These are phyloP conservation scores for Epichloe sp. DNA, from an alignment of 2,329 filamentous ascomycete species.

Conservation along the genomic window DNA sequence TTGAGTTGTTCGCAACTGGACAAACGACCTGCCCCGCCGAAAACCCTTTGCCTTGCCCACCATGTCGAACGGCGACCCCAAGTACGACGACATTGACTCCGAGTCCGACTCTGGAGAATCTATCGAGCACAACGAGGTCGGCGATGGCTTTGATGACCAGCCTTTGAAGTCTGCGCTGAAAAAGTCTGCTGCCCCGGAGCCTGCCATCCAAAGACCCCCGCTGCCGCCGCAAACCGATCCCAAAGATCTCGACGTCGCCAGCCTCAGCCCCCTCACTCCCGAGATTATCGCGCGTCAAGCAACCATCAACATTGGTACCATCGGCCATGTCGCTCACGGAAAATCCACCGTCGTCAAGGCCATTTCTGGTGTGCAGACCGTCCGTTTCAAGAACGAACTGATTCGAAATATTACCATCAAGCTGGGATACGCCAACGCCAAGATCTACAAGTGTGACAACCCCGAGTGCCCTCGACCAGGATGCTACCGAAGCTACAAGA, in stretches of 20 bases:
- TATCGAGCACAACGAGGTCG: constrained; percentile 42
- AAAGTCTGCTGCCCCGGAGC: constrained; percentile 45
- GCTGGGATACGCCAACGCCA: constrained; percentile 97
- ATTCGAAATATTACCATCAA: constrained; percentile 99
- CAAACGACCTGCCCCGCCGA: constrained; percentile 16
- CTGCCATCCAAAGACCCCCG: constrained; percentile 38
- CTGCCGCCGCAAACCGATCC: constrained; percentile 87
- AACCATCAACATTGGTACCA: constrained; percentile 97
- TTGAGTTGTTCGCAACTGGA: not conserved
- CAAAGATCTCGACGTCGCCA: constrained; percentile 70
- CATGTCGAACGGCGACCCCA: constrained; percentile 48
- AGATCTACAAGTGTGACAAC: constrained; percentile 98
- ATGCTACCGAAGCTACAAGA: constrained; percentile 96
- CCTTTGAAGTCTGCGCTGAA: constrained; percentile 77
- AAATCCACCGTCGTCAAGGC: constrained; percentile 99
- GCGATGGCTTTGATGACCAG: constrained; percentile 49
- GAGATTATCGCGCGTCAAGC: constrained; percentile 97
- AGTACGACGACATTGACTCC: constrained; percentile 62
- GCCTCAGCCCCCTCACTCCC: constrained; percentile 72
- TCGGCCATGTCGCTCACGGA: constrained; percentile 96
- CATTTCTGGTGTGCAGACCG: constrained; percentile 96
- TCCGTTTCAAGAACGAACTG: constrained; percentile 98
- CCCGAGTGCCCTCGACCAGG: constrained; percentile 79
- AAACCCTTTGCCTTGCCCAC: constrained; percentile 8
- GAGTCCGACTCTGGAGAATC: constrained; percentile 57